Evolutionary conservation across 2,329 filamentous ascomycete genomes (phyloP).

Genomic region (Thyridium curvatum): DNA sequence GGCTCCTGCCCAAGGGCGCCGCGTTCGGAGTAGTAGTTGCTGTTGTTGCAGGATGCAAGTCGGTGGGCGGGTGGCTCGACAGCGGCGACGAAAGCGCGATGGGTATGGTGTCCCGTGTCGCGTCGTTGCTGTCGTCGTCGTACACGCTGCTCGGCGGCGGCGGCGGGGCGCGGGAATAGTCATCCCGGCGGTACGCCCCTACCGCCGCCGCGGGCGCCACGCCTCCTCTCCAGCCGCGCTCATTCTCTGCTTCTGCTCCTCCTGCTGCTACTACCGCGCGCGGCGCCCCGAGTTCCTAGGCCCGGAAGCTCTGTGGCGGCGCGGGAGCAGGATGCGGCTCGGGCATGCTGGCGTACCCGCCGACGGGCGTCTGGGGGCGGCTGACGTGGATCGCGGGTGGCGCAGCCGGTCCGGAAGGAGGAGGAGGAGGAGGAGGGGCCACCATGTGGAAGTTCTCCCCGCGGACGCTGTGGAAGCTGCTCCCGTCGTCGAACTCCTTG

Average conservation of each 20-base stretch:
- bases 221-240: not conserved
- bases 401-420: too few relatives aligned
- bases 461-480: not conserved
- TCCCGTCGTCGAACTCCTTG: slow-evolving; percentile 2
- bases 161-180: too few relatives aligned
- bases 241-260: not conserved
- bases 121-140: not conserved
- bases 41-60: too few relatives aligned
- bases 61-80: too few relatives aligned
- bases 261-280: slow-evolving; percentile 1
- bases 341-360: not conserved
- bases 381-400: not conserved
- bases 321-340: not conserved
- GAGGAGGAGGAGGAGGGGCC: not conserved
- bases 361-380: not conserved
- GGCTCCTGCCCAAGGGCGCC: too few relatives aligned
- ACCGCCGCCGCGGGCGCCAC: slow-evolving; percentile 1
- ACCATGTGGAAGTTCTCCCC: not conserved
- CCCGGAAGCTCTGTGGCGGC: not conserved
- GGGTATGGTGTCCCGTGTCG: slow-evolving; percentile 8
- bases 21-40: too few relatives aligned
- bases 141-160: not conserved
- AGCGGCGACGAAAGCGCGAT: slow-evolving; percentile 2
- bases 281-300: slow-evolving; percentile 12
- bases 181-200: slow-evolving; percentile 2